Conservation (phyloP, 2,329 filamentous ascomycete genomes). For the Colletotrichum lindemuthianum region DNA sequence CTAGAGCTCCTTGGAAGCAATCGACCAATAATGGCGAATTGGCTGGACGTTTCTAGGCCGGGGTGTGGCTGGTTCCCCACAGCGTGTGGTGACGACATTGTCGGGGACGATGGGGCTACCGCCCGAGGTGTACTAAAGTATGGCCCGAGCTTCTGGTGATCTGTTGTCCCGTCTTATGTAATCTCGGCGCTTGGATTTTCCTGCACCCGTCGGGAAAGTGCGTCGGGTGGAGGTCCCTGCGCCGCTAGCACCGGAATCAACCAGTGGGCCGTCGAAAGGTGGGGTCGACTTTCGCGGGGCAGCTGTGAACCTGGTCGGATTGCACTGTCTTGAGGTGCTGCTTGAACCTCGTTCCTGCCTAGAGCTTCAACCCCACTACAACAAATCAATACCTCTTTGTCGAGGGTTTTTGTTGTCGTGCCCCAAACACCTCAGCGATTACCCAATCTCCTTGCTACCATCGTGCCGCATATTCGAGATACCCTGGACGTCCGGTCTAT, state of each 20-base stretch:
- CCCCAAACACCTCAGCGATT: neutral
- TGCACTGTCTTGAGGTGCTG: neutral
- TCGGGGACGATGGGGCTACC: constrained; percentile 2
- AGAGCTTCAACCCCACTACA: constrained; percentile 33
- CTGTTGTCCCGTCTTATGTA: neutral
- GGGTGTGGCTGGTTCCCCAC: constrained; percentile 28
- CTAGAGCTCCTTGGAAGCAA: neutral
- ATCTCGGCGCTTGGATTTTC: constrained; percentile 10
- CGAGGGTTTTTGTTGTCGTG: constrained; percentile 29
- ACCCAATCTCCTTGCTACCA: constrained; percentile 4
- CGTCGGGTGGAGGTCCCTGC: neutral
- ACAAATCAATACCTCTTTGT: constrained; percentile 23
- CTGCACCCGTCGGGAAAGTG: neutral
- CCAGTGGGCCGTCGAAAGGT: constrained; percentile 13
- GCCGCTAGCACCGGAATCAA: neutral
- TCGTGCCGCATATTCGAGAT: neutral
- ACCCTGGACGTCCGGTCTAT: constrained; percentile 16
- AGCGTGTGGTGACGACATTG: constrained; percentile 31
- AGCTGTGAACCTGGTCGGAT: constrained; percentile 7
- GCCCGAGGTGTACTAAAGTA: neutral
- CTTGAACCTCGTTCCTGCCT: constrained; percentile 25
- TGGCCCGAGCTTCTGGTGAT: neutral
- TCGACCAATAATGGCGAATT: constrained; percentile 20
- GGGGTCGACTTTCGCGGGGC: constrained; percentile 35
- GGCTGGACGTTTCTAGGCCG: constrained; percentile 26